Evolutionary conservation across 2,329 filamentous ascomycete genomes (phyloP).

Genomic region (Aspergillus brasiliensis): DNA sequence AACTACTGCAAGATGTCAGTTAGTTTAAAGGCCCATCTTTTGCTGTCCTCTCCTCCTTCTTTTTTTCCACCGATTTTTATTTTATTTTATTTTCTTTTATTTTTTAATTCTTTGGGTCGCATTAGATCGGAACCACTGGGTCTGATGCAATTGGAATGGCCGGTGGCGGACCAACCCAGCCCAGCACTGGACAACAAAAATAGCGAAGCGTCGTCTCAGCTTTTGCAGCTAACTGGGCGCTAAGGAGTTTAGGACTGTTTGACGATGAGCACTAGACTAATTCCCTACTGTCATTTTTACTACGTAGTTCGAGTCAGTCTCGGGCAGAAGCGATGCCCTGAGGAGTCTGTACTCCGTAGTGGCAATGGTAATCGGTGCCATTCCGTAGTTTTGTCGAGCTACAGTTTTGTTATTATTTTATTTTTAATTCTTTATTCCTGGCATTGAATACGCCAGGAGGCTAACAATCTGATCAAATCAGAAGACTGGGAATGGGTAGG

Average conservation of each 20-base stretch:
- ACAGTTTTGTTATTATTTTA: not conserved
- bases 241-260: conserved; percentile 2
- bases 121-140: conserved; percentile 6
- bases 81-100: too few relatives aligned
- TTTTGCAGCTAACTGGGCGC: conserved; percentile 1
- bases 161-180: conserved; percentile 7
- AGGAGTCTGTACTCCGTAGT: not conserved
- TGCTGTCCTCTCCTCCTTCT: not conserved
- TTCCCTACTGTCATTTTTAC: not conserved
- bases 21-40: not conserved
- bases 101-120: not conserved
- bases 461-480: not conserved
- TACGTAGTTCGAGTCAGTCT: not conserved
- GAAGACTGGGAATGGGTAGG: not conserved
- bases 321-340: not conserved
- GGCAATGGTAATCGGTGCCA: not conserved
- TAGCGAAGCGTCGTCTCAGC: conserved; percentile 2
- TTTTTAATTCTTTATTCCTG: too few relatives aligned
- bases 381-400: not conserved
- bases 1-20: conserved; percentile 4
- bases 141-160: conserved; percentile 4
- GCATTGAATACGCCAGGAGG: not conserved
- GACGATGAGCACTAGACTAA: not conserved
- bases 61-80: conserved; percentile 1
- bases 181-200: conserved; percentile 3